Percentiles rank a stretch among this genome's conserved stretches.
These are phyloP conservation scores for Nemophila menziesii DNA, from an alignment of 257 asterid genomes.

Conservation along the genomic window DNA sequence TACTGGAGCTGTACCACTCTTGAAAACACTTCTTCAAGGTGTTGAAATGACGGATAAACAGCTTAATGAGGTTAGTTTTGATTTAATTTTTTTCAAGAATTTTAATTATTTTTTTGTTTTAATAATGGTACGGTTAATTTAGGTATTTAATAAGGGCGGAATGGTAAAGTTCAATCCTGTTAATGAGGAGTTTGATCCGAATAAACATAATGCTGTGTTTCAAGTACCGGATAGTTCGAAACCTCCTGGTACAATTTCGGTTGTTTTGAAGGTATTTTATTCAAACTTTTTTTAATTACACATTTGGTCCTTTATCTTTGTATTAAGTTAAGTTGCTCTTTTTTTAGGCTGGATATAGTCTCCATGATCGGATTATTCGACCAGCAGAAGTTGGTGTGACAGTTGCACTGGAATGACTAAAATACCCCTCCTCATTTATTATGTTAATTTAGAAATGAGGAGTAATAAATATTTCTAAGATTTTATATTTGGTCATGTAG, in stretches of 20 bases:
- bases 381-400: slow-evolving; percentile 95
- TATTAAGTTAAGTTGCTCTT: background rate
- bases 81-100: background rate
- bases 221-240: slow-evolving; percentile 89
- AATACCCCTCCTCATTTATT: too few relatives aligned
- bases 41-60: slow-evolving; percentile 99
- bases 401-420: slow-evolving; percentile 26
- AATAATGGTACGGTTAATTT: slow-evolving; percentile 2
- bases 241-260: slow-evolving; percentile 63
- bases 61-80: slow-evolving; percentile 54
- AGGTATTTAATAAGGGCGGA: slow-evolving; percentile 81
- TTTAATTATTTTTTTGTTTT: background rate
- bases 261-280: slow-evolving; percentile 66
- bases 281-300: background rate
- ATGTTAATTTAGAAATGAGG: too few relatives aligned
- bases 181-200: slow-evolving; percentile 82
- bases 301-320: background rate
- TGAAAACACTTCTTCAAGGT: slow-evolving; percentile 80
- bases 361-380: slow-evolving; percentile 67
- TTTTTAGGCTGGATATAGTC: slow-evolving; percentile 55
- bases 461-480: too few relatives aligned
- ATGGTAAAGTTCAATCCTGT: slow-evolving; percentile 54
- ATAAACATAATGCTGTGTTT: slow-evolving; percentile 85
- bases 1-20: slow-evolving; percentile 66
- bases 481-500: too few relatives aligned